Evolutionary conservation across 345 rosid genomes (phyloP).

Genomic region (Rhodomyrtus tomentosa): DNA sequence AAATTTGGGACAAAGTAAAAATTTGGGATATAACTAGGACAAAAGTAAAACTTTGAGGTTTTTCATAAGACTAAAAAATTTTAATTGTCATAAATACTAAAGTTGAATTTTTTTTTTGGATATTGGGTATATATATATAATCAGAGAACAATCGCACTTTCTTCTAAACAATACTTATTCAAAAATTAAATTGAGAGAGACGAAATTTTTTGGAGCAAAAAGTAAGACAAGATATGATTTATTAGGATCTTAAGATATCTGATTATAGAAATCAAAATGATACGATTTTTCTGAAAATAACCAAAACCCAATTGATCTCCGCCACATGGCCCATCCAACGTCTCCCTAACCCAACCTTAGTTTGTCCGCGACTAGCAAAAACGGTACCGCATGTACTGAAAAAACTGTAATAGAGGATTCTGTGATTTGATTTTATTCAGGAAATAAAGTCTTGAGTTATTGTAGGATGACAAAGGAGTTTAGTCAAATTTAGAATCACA

Average conservation of each 20-base stretch:
- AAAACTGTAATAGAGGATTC: neutral
- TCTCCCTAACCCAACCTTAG: neutral
- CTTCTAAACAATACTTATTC: neutral
- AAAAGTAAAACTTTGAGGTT: no score
- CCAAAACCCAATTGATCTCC: neutral
- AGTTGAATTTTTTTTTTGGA: no score
- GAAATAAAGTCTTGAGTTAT: neutral
- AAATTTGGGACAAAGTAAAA: no score
- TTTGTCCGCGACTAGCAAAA: neutral
- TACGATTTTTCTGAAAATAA: neutral
- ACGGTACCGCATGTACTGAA: neutral
- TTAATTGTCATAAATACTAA: no score
- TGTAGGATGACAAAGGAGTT: neutral
- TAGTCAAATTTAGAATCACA: neutral
- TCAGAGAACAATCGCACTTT: neutral
- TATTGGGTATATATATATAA: no score
- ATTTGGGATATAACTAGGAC: no score
- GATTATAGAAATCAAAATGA: neutral
- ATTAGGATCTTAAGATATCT: neutral
- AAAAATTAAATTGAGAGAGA: neutral
- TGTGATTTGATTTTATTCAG: neutral
- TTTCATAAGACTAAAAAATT: no score
- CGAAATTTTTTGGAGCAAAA: neutral
- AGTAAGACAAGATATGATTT: neutral
- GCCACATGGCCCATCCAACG: no score